A percentile compares a stretch with the other conserved stretches of the same genome.
Conservation (phyloP, 164 flowering plant genomes). For the Platanus orientalis region DNA sequence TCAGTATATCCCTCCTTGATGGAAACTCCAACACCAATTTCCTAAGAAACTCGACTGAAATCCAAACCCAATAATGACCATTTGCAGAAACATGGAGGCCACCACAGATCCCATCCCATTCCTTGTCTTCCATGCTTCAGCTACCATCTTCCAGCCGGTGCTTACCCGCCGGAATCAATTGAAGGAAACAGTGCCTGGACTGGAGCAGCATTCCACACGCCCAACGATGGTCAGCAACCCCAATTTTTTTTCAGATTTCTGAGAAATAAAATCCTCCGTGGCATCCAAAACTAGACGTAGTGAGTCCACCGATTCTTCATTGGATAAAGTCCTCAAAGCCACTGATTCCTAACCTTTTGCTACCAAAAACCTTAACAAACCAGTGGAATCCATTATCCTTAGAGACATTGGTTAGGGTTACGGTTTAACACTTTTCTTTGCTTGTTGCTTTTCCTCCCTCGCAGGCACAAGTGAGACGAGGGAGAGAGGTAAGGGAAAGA, state of each 20-base stretch:
- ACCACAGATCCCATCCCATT: slow-evolving; percentile 35
- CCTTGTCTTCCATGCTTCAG: slow-evolving; percentile 38
- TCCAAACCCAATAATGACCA: slow-evolving; percentile 43
- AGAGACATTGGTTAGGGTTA: too few relatives aligned
- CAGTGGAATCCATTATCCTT: slow-evolving; percentile 42
- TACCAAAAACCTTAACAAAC: slow-evolving; percentile 35
- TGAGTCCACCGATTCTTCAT: slow-evolving; percentile 42
- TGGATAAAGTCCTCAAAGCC: slow-evolving; percentile 23
- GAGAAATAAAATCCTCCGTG: slow-evolving; percentile 33
- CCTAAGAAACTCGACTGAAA: slow-evolving; percentile 32
- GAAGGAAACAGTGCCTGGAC: slow-evolving; percentile 36
- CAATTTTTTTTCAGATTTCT: slow-evolving; percentile 22
- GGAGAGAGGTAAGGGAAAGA: too few relatives aligned
- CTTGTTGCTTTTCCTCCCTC: too few relatives aligned
- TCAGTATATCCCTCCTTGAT: slow-evolving; percentile 54
- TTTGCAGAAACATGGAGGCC: slow-evolving; percentile 54
- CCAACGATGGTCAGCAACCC: slow-evolving; percentile 57
- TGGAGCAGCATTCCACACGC: slow-evolving; percentile 44
- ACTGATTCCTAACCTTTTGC: slow-evolving; percentile 43
- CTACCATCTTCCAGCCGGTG: slow-evolving; percentile 20
- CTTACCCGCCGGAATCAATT: slow-evolving; percentile 14
- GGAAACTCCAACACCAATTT: slow-evolving; percentile 43
- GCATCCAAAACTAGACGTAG: slow-evolving; percentile 39
- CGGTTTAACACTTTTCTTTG: too few relatives aligned
- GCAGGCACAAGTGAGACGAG: too few relatives aligned